Base-by-base conservation (phyloP, 345 rosid species). In the Turritis glabra region DNA sequence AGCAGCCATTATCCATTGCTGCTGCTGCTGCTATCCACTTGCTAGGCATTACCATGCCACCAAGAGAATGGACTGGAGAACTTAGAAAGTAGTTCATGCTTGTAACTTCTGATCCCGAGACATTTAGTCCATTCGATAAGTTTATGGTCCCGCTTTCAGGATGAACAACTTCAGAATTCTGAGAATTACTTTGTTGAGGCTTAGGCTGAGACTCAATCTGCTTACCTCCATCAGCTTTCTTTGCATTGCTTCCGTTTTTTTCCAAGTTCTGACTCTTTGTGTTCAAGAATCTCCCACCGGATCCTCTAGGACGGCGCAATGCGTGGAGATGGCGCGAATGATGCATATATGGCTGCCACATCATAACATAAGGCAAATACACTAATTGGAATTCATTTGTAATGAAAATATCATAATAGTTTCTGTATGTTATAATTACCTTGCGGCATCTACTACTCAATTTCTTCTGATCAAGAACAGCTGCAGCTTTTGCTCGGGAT, bases 231-330 rank as follows among this genome's bases (percentile, higher is more conserved):
- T 53, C 76, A 64, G 23, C 57, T 52, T 53, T 69, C 64, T 61
- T 71, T 62, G 76, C 76, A 48, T 77, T 82, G 51, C 2, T 67
- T 70, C 73, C 83, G 3, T 63, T 81, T 65, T 75, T 79, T 15
- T 47, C 83, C 15, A 41, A 27, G 55, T 70, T 70, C 27, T 22
- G 41, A 56, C 25, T 74, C 76, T 84, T 90, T 0, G 87, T 64
- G 76, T 92, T 95, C 88, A 95, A 71, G 87, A 95, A 95, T 59
- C 99, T 91, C n/a, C 99, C 99, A 11, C 99, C 98, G 0, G 83
- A 85, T 63, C 99, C 99, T 81, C 99, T 89, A 56, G 97, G 98
- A 50, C 97, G 93, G 50, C 97, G 97, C 88, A 95, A 78, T 62
- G 99, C 99, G 64, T 95, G 97, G 41, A 88, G 92, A 80, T 92